Percentiles rank a stretch among this genome's conserved stretches.
These are phyloP conservation scores for Ottelia alismoides DNA, from an alignment of 106 monocot genomes.

Conservation along the genomic window DNA sequence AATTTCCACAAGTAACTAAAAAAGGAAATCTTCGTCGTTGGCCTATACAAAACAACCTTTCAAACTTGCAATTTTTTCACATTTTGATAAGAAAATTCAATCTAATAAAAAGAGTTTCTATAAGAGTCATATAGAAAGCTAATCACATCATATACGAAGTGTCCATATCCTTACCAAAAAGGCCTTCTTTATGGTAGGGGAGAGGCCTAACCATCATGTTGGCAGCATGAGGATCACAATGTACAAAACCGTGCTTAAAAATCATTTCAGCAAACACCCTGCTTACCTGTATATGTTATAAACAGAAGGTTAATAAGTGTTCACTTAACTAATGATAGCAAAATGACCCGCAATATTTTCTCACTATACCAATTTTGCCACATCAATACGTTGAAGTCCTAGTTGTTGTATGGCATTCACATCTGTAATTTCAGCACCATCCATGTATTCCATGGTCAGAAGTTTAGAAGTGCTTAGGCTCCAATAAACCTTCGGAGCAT, in stretches of 20 bases:
- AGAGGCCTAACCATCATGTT: slow-evolving; percentile 91
- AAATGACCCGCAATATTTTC: too few relatives aligned
- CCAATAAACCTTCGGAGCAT: slow-evolving; percentile 87
- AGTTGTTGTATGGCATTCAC: slow-evolving; percentile 41
- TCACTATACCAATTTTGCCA: slow-evolving; percentile 71
- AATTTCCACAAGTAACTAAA: too few relatives aligned
- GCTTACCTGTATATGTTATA: slow-evolving; percentile 37
- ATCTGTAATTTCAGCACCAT: slow-evolving; percentile 85
- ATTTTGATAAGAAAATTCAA: too few relatives aligned
- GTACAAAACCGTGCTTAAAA: slow-evolving; percentile 97
- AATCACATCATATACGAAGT: too few relatives aligned
- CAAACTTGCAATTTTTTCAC: too few relatives aligned
- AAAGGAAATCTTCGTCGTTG: too few relatives aligned
- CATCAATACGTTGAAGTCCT: slow-evolving; percentile 61
- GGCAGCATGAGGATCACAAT: slow-evolving; percentile 98
- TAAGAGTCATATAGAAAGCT: too few relatives aligned
- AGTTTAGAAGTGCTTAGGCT: slow-evolving; percentile 71
- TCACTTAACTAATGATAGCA: too few relatives aligned
- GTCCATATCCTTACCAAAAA: slow-evolving; percentile 70
- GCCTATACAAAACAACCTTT: too few relatives aligned
- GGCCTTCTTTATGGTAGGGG: slow-evolving; percentile 29
- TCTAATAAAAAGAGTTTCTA: too few relatives aligned
- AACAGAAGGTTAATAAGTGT: slow-evolving; percentile 1
- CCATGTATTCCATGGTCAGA: slow-evolving; percentile 95
- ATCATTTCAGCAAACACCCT: slow-evolving; percentile 91